phyloP scores from a whole-genome alignment of 192 early-diverging fungal species.

The Geranomyces variabilis region DNA sequence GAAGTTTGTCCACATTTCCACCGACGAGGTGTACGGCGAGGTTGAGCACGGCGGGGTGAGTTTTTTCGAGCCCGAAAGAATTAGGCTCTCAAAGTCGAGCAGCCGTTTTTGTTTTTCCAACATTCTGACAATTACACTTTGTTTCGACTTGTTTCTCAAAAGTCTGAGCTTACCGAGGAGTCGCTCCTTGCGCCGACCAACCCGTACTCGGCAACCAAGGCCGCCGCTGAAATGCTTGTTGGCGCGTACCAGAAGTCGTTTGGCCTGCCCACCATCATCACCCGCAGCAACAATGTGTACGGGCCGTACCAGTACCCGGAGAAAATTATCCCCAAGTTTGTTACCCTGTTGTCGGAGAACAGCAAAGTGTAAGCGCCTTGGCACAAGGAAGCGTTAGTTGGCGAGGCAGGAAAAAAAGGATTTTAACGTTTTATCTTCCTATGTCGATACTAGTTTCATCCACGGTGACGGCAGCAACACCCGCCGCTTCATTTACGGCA shows the following conservation, averaged over 20 bases:
- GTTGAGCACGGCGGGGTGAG: slow-evolving; percentile 54
- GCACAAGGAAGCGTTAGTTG: no score
- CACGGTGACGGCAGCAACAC: slow-evolving; percentile 77
- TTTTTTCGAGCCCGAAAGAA: no score
- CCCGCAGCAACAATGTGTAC: slow-evolving; percentile 79
- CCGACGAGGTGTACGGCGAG: slow-evolving; percentile 86
- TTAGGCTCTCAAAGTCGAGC: no score
- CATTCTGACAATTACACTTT: not conserved
- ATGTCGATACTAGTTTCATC: slow-evolving; percentile 43
- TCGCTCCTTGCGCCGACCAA: slow-evolving; percentile 71
- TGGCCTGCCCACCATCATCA: slow-evolving; percentile 76
- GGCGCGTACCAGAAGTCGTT: slow-evolving; percentile 79
- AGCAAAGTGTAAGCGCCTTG: slow-evolving; percentile 60
- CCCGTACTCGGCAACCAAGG: slow-evolving; percentile 85
- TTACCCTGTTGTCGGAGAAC: slow-evolving; percentile 61
- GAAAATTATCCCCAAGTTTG: slow-evolving; percentile 84
- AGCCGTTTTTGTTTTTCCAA: not conserved
- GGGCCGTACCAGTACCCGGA: slow-evolving; percentile 83
- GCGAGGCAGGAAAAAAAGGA: no score
- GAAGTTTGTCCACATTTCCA: slow-evolving; percentile 76
- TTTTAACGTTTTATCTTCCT: slow-evolving; percentile 36
- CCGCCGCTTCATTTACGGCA: slow-evolving; percentile 73
- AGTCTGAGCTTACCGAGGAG: slow-evolving; percentile 70
- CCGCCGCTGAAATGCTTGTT: slow-evolving; percentile 78
- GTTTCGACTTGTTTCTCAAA: not conserved